Conservation (phyloP, 1,284 basidiomycete species). For the Cutaneotrichosporon sp. region DNA sequence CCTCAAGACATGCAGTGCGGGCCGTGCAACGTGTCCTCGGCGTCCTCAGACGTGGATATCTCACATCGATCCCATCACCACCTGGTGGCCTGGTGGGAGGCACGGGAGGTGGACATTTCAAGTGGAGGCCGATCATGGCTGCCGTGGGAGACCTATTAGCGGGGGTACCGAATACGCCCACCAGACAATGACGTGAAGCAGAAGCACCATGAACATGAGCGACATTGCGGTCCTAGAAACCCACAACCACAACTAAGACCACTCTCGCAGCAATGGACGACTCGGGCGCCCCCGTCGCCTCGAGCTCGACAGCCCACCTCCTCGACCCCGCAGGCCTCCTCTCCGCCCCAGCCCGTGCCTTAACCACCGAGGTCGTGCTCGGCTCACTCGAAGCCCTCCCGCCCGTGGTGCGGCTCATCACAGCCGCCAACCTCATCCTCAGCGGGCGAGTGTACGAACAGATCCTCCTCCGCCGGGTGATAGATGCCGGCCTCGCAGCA, state of each 20-base stretch:
- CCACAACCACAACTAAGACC: background rate
- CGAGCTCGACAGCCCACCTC: conserved; percentile 13
- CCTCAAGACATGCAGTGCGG: too few species aligned
- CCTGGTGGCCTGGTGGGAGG: too few species aligned
- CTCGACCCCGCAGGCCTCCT: conserved; percentile 14
- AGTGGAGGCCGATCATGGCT: too few species aligned
- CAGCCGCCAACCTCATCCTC: conserved; percentile 26
- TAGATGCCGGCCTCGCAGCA: conserved; percentile 34
- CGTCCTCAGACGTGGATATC: too few species aligned
- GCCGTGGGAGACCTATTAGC: background rate
- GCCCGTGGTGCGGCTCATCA: conserved; percentile 13
- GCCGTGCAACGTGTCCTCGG: too few species aligned
- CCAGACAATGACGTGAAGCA: background rate
- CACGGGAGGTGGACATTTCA: too few species aligned
- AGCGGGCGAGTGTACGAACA: conserved; percentile 18
- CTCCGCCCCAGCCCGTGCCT: conserved; percentile 4
- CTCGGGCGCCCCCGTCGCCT: conserved; percentile 10
- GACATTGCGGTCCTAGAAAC: background rate
- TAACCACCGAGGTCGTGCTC: conserved; percentile 9
- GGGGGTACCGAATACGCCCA: background rate
- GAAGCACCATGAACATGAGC: background rate
- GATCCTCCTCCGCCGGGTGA: conserved; percentile 33
- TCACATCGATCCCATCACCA: too few species aligned
- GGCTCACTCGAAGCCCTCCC: conserved; percentile 14
- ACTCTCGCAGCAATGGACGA: conserved; percentile 5